phyloP scores from a whole-genome alignment of 1,284 basidiomycete species.

The Exsudoporus floridanus region DNA sequence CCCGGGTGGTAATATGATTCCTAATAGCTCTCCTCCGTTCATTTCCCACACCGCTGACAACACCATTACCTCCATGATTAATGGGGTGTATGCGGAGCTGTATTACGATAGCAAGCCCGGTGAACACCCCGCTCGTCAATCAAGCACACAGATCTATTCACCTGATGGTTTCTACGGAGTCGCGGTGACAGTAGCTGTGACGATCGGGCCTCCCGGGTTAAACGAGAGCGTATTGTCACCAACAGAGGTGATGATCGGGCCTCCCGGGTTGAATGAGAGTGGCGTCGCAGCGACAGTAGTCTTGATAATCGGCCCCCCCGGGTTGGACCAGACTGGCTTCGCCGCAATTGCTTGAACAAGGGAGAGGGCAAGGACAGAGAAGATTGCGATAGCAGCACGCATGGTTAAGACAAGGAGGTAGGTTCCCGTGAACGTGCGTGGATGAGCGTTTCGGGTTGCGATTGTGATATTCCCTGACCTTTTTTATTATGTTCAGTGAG shows the following conservation, averaged over 20 bases:
- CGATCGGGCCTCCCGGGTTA: not conserved
- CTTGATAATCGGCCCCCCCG: too few species aligned
- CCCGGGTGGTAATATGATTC: not conserved
- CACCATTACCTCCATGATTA: too few species aligned
- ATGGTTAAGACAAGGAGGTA: not conserved
- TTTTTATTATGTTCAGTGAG: not conserved
- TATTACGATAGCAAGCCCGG: not conserved
- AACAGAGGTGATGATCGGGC: too few species aligned
- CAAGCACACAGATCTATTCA: not conserved
- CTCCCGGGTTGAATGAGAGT: not conserved
- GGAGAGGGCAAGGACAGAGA: not conserved
- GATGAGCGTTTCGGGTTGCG: not conserved
- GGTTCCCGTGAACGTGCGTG: not conserved
- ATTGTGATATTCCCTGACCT: not conserved
- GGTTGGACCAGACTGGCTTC: too few species aligned
- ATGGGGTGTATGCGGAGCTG: not conserved
- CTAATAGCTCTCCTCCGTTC: not conserved
- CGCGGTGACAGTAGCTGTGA: not conserved
- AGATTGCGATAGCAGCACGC: not conserved
- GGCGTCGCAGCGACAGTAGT: not conserved
- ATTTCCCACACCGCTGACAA: not conserved
- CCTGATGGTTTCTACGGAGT: not conserved
- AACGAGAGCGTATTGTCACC: too few species aligned
- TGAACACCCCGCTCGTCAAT: not conserved
- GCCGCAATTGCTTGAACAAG: not conserved